A percentile compares a stretch with the other conserved stretches of the same genome.
Evolutionary conservation across 352 stramenopile species (phyloP).

Genomic region (Phytophthora ohioensis): DNA sequence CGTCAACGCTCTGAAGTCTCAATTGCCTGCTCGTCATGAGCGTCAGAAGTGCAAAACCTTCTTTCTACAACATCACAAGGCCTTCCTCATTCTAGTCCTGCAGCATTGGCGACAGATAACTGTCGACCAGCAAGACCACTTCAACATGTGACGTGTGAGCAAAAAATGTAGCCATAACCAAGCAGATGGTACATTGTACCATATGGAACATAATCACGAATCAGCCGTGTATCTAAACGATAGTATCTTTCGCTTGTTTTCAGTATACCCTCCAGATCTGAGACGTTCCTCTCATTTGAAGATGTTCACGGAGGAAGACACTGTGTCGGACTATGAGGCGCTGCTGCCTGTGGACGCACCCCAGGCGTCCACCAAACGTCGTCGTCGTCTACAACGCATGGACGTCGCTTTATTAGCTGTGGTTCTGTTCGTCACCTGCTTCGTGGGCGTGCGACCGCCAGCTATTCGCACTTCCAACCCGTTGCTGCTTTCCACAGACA

Average conservation of each 20-base stretch:
- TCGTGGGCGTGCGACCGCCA: constrained; percentile 55
- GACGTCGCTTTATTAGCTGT: constrained; percentile 61
- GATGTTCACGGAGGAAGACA: constrained; percentile 30
- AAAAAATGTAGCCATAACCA: constrained; percentile 19
- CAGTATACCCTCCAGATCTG: constrained; percentile 24
- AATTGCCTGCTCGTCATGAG: constrained; percentile 25
- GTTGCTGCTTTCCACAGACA: constrained; percentile 20
- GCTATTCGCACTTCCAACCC: constrained; percentile 53
- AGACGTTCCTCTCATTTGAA: constrained; percentile 14
- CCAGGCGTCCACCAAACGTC: not conserved
- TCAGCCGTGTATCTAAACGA: constrained; percentile 13
- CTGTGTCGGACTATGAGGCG: constrained; percentile 22
- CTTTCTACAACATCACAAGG: constrained; percentile 22
- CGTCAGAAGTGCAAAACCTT: constrained; percentile 24
- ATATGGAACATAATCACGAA: constrained; percentile 26
- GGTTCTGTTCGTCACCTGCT: constrained; percentile 60
- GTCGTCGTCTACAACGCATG: constrained; percentile 49
- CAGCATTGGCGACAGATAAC: constrained; percentile 15
- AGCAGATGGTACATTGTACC: constrained; percentile 25
- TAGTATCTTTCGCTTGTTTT: constrained; percentile 10
- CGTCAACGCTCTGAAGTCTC: constrained; percentile 27
- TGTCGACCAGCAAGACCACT: constrained; percentile 8
- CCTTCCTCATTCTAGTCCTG: constrained; percentile 22
- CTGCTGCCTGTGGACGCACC: constrained; percentile 33
- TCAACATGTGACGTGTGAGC: constrained; percentile 42